A percentile compares a stretch with the other conserved stretches of the same genome.
Conservation (phyloP, 106 monocot genomes). For the Cymbidium sinense region DNA sequence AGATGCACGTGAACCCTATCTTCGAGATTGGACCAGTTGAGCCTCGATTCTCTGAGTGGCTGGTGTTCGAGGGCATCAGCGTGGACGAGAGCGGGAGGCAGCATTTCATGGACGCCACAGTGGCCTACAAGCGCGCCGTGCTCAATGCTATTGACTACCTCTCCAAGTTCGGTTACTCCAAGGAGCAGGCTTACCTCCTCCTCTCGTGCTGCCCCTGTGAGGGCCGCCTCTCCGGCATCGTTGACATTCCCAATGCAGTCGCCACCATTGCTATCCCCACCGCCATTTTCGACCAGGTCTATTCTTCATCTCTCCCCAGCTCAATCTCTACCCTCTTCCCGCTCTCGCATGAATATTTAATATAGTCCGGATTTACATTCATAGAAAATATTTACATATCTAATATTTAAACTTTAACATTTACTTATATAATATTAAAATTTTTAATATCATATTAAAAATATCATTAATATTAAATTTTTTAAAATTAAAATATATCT, state of each 20-base stretch:
- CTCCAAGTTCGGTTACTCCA: conserved; percentile 78
- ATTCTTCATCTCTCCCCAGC: neutral
- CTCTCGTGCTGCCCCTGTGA: conserved; percentile 87
- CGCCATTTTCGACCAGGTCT: conserved; percentile 81
- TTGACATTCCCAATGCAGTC: conserved; percentile 77
- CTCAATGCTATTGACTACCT: conserved; percentile 83
- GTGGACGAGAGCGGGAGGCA: conserved; percentile 78
- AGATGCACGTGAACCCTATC: conserved; percentile 79
- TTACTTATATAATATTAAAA: no score
- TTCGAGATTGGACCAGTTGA: conserved; percentile 93
- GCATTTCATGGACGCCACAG: conserved; percentile 76
- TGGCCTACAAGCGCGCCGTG: conserved; percentile 80
- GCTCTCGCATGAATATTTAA: no score
- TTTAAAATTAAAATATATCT: no score
- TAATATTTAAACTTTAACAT: no score
- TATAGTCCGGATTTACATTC: no score
- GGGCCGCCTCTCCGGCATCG: conserved; percentile 86
- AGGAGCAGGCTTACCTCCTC: conserved; percentile 76
- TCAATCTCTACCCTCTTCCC: no score
- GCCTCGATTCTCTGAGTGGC: conserved; percentile 86
- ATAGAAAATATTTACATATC: no score
- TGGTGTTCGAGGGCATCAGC: conserved; percentile 82
- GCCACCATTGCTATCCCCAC: conserved; percentile 86
- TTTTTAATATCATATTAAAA: no score
- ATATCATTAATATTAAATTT: no score